Evolutionary conservation across 148 eudicot genomes (phyloP).

Genomic region (Cornus kousa): DNA sequence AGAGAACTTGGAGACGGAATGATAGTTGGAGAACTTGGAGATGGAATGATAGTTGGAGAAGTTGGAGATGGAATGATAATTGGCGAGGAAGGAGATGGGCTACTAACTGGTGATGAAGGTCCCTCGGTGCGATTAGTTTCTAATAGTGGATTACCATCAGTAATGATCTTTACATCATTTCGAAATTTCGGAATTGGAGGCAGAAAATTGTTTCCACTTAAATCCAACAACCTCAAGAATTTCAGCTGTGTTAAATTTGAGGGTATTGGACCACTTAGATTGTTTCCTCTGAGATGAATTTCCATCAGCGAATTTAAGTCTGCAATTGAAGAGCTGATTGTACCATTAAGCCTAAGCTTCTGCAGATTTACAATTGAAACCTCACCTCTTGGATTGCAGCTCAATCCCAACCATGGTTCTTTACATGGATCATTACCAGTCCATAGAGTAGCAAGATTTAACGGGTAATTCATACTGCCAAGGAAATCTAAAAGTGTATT

Average conservation of each 20-base stretch:
- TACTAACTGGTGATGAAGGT: slow-evolving; percentile 18
- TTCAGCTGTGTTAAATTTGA: slow-evolving; percentile 39
- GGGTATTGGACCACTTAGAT: slow-evolving; percentile 47
- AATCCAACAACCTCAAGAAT: slow-evolving; percentile 55
- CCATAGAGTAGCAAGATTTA: slow-evolving; percentile 51
- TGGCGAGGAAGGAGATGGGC: slow-evolving; percentile 23
- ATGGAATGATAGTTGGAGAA: slow-evolving; percentile 17
- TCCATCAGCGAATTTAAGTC: slow-evolving; percentile 43
- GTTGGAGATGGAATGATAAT: slow-evolving; percentile 14
- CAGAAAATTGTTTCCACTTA: slow-evolving; percentile 49
- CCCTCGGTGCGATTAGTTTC: slow-evolving; percentile 14
- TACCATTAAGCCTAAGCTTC: slow-evolving; percentile 54
- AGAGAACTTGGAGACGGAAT: slow-evolving; percentile 18
- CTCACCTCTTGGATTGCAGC: slow-evolving; percentile 39
- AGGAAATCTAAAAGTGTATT: slow-evolving; percentile 59
- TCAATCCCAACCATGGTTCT: slow-evolving; percentile 63
- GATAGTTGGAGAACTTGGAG: slow-evolving; percentile 11
- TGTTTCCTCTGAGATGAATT: slow-evolving; percentile 51
- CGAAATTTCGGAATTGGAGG: slow-evolving; percentile 63
- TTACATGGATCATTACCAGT: slow-evolving; percentile 71
- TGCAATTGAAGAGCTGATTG: slow-evolving; percentile 58
- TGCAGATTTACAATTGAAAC: slow-evolving; percentile 55
- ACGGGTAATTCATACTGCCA: slow-evolving; percentile 44
- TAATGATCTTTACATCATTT: slow-evolving; percentile 38
- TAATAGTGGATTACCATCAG: slow-evolving; percentile 49